Conservation (phyloP, 208 protist species). For the Plasmodiophora brassicae region DNA sequence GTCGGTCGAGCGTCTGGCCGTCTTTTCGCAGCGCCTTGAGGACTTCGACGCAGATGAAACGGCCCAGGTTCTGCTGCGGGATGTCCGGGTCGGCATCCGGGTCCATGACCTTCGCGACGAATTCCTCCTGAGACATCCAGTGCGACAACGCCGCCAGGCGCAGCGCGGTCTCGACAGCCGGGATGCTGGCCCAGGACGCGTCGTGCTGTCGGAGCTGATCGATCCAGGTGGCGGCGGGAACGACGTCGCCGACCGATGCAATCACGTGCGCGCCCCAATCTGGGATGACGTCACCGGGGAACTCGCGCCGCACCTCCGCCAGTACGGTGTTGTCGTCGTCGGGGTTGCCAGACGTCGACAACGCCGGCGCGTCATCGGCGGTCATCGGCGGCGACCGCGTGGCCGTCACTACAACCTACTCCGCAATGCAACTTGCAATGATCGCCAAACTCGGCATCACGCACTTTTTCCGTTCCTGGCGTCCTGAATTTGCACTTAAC, state of each 20-base stretch:
- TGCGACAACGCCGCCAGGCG: background rate
- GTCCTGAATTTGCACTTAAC: too few species aligned
- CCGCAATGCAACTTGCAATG: too few species aligned
- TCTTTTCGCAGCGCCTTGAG: background rate
- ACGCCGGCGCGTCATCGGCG: too few species aligned
- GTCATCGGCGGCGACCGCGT: too few species aligned
- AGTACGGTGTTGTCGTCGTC: too few species aligned
- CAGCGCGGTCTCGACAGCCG: background rate
- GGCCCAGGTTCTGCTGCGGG: background rate
- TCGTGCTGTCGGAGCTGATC: background rate
- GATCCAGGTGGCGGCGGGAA: background rate
- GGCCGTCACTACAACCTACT: too few species aligned
- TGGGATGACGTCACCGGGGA: background rate
- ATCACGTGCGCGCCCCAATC: background rate
- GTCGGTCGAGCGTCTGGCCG: too few species aligned
- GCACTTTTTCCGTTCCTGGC: too few species aligned
- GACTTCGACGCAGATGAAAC: conserved; percentile 1
- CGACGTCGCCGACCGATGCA: background rate
- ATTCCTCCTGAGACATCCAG: conserved; percentile 2
- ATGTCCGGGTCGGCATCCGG: background rate
- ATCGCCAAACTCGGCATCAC: too few species aligned
- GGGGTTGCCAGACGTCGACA: too few species aligned
- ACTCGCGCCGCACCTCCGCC: too few species aligned
- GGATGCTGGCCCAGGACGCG: background rate
- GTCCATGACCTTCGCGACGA: background rate